phyloP scores from a whole-genome alignment of 2,329 filamentous ascomycete species.

The Hymenoscyphus salicellus region DNA sequence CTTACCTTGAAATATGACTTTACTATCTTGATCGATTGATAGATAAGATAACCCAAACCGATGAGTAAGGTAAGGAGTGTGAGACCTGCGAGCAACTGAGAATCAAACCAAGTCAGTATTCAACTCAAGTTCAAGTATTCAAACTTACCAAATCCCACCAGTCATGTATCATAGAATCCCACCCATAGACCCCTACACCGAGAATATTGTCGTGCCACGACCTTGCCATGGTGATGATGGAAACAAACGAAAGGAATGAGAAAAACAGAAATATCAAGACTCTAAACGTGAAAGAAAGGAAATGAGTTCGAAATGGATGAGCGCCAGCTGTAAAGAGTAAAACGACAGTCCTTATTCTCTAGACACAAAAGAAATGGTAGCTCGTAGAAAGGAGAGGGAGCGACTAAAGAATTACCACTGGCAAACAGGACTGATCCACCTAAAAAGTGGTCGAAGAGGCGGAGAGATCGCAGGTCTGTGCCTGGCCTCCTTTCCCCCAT shows the following conservation, averaged over 20 bases:
- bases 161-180: constrained; percentile 5
- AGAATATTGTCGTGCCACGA: neutral
- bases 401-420: neutral
- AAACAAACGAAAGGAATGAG: neutral
- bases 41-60: neutral
- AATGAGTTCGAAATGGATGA: neutral
- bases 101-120: neutral
- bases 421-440: neutral
- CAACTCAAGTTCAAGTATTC: neutral
- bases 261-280: neutral
- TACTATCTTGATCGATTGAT: neutral
- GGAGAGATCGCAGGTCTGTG: neutral
- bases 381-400: neutral
- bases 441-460: neutral
- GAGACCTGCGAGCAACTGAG: neutral
- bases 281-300: neutral
- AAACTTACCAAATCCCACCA: constrained; percentile 12
- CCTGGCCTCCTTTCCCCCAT: neutral
- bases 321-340: neutral
- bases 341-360: neutral
- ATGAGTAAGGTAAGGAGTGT: neutral
- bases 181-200: constrained; percentile 4
- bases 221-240: neutral
- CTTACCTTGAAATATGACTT: neutral
- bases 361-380: neutral